Conservation (phyloP, 108 stramenopile species). For the Mayamaea pseudoterrestris region DNA sequence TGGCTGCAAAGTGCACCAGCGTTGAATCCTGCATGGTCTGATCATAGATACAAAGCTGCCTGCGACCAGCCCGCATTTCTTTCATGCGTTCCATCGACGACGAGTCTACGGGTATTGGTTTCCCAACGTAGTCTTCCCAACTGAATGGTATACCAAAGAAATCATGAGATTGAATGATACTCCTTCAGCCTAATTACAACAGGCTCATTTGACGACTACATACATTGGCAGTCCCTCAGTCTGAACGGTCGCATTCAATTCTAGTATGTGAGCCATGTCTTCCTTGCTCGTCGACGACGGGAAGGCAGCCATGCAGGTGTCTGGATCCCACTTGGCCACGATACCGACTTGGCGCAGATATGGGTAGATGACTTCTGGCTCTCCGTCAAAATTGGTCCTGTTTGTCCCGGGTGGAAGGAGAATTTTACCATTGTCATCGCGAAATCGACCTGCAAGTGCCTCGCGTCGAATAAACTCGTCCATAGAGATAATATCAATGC, state of each 20-base stretch:
- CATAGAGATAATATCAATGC: slow-evolving; percentile 81
- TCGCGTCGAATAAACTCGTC: slow-evolving; percentile 78
- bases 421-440: slow-evolving; percentile 28
- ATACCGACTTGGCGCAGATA: slow-evolving; percentile 18
- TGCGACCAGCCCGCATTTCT: slow-evolving; percentile 51
- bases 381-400: slow-evolving; percentile 68
- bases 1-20: slow-evolving; percentile 68
- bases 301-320: slow-evolving; percentile 65
- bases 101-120: slow-evolving; percentile 64
- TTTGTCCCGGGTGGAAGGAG: slow-evolving; percentile 34
- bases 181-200: too few species aligned
- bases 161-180: too few species aligned
- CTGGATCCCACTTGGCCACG: slow-evolving; percentile 50
- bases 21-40: slow-evolving; percentile 43
- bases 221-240: too few species aligned
- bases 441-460: slow-evolving; percentile 32
- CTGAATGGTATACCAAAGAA: too few species aligned
- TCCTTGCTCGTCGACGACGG: slow-evolving; percentile 26
- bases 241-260: slow-evolving; percentile 26
- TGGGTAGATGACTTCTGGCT: slow-evolving; percentile 10
- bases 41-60: slow-evolving; percentile 67
- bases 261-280: slow-evolving; percentile 35
- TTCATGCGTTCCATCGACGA: slow-evolving; percentile 47
- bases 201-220: too few species aligned
- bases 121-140: slow-evolving; percentile 19